These are phyloP conservation scores for Fonsecaea pedrosoi DNA, from an alignment of 2,329 filamentous ascomycete species.

Conservation along the genomic window DNA sequence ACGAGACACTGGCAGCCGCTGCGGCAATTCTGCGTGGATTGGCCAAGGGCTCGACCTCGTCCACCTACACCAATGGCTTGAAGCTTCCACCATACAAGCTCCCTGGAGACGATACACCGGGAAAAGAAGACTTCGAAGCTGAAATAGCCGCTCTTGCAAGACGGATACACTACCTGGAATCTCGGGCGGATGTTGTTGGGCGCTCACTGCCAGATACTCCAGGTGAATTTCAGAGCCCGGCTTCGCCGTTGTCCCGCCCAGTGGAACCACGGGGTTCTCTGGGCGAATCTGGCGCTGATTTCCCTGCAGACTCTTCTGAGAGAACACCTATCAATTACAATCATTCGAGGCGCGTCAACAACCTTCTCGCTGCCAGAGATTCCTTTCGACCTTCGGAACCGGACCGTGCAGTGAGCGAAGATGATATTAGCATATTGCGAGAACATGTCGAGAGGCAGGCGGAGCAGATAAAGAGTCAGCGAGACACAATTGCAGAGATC, in stretches of 20 bases:
- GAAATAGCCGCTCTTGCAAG: slow-evolving; percentile 80
- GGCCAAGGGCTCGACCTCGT: slow-evolving; percentile 49
- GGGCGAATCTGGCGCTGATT: slow-evolving; percentile 42
- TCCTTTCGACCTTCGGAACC: slow-evolving; percentile 52
- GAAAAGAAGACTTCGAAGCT: slow-evolving; percentile 79
- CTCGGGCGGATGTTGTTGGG: slow-evolving; percentile 69
- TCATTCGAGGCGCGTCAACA: slow-evolving; percentile 48
- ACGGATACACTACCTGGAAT: slow-evolving; percentile 82
- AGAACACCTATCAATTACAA: slow-evolving; percentile 36
- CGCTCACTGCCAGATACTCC: slow-evolving; percentile 78
- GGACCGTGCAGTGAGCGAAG: slow-evolving; percentile 70
- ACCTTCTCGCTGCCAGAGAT: slow-evolving; percentile 45
- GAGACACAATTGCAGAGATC: slow-evolving; percentile 82
- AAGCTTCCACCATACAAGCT: slow-evolving; percentile 67
- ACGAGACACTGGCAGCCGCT: slow-evolving; percentile 57
- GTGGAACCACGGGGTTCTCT: slow-evolving; percentile 48
- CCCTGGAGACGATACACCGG: slow-evolving; percentile 75
- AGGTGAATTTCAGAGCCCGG: slow-evolving; percentile 67
- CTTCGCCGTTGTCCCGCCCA: slow-evolving; percentile 68
- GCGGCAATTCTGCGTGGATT: slow-evolving; percentile 55
- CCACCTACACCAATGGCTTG: slow-evolving; percentile 56
- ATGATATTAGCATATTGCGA: slow-evolving; percentile 82
- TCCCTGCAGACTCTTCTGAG: slow-evolving; percentile 48
- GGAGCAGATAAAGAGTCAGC: slow-evolving; percentile 86
- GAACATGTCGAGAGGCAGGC: slow-evolving; percentile 94